Evolutionary conservation across 495 filamentous ascomycete species (phyloP).

Genomic region (Parachaetomium inaequale): DNA sequence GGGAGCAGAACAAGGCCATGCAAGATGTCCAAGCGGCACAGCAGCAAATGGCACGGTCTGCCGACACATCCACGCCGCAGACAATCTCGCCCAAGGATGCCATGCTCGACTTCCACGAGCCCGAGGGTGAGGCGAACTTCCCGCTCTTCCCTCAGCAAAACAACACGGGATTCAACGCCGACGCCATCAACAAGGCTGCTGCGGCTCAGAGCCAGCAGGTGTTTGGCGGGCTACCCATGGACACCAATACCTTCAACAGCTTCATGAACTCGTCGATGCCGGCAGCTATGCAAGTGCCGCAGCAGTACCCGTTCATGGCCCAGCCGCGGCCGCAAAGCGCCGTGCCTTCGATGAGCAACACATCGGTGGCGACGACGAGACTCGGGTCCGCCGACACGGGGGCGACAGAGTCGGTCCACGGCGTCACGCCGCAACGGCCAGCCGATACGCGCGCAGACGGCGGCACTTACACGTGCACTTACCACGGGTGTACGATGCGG

Average conservation of each 20-base stretch:
- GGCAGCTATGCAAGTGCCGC: constrained; percentile 46
- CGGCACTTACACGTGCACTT: constrained; percentile 93
- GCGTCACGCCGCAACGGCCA: constrained; percentile 49
- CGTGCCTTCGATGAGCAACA: constrained; percentile 40
- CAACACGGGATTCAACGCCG: constrained; percentile 28
- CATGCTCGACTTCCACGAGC: constrained; percentile 74
- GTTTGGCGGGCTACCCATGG: constrained; percentile 46
- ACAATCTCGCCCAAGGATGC: constrained; percentile 98
- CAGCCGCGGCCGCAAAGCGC: constrained; percentile 44
- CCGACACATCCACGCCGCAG: constrained; percentile 57
- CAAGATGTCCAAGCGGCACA: constrained; percentile 52
- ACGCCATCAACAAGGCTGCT: constrained; percentile 30
- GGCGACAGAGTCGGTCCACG: constrained; percentile 26
- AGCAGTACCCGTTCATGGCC: constrained; percentile 57
- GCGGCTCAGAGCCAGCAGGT: constrained; percentile 32
- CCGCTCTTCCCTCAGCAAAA: constrained; percentile 62
- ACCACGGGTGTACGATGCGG: constrained; percentile 81
- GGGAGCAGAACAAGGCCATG: constrained; percentile 58
- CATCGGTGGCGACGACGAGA: constrained; percentile 38
- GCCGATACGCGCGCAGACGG: constrained; percentile 64
- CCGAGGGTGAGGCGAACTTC: constrained; percentile 62
- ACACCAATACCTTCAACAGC: constrained; percentile 39
- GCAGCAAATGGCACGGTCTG: constrained; percentile 46
- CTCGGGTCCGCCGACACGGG: constrained; percentile 42
- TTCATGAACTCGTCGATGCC: constrained; percentile 39